Conservation (phyloP, 306 rosid genomes). For the Neltuma alba region DNA sequence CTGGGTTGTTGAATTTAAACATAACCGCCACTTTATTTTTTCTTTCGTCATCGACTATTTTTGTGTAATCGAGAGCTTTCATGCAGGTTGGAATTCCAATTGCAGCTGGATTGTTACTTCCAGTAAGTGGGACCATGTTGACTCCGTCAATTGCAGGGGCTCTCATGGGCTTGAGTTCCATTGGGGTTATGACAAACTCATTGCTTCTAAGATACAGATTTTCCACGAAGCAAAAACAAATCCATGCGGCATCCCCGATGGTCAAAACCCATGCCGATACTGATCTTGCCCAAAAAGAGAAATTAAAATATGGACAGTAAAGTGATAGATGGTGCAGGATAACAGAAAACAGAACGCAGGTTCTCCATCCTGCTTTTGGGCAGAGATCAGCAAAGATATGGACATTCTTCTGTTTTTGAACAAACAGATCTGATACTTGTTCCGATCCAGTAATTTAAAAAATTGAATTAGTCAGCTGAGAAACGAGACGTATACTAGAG, state of each 20-base stretch:
- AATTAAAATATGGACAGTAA: constrained; percentile 33
- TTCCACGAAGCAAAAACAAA: constrained; percentile 60
- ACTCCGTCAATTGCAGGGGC: constrained; percentile 99
- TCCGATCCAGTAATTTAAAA: background rate
- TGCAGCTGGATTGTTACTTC: constrained; percentile 91
- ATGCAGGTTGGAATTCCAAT: constrained; percentile 94
- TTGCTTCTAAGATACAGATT: constrained; percentile 74
- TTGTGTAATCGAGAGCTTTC: constrained; percentile 29
- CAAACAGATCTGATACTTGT: background rate
- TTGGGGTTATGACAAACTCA: constrained; percentile 90
- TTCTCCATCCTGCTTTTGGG: background rate
- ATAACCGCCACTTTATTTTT: background rate
- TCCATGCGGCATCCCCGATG: constrained; percentile 36
- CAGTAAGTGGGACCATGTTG: constrained; percentile 78
- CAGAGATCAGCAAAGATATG: constrained; percentile 9
- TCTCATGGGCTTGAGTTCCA: constrained; percentile 89
- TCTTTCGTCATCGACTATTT: background rate
- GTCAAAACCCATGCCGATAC: constrained; percentile 32
- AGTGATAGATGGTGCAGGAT: constrained; percentile 22
- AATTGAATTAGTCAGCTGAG: background rate
- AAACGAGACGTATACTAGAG: background rate
- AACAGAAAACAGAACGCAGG: background rate
- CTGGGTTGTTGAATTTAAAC: background rate
- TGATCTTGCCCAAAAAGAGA: constrained; percentile 39
- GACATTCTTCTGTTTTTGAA: constrained; percentile 19